Percentiles rank a stretch among this genome's conserved stretches.
Conservation (phyloP, 2,329 filamentous ascomycete genomes). For the Verticillium tricorpus region DNA sequence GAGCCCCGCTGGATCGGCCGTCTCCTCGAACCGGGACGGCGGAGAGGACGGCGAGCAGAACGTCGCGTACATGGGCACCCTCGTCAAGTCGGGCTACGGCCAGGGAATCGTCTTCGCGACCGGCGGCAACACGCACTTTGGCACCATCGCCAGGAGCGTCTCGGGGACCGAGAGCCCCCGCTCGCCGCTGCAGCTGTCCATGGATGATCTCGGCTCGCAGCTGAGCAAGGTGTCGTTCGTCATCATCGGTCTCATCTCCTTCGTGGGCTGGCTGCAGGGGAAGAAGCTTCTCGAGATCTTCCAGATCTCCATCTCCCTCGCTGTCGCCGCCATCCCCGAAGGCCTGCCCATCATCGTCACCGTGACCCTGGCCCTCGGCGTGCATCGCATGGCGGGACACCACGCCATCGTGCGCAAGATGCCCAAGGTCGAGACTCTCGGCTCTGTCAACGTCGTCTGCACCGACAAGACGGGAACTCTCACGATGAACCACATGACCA, state of each 20-base stretch:
- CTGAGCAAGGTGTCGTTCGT: slow-evolving; percentile 95
- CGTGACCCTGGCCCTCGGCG: slow-evolving; percentile 89
- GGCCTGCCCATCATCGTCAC: slow-evolving; percentile 97
- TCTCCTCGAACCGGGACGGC: slow-evolving; percentile 58
- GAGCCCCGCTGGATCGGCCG: slow-evolving; percentile 29
- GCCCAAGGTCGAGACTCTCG: slow-evolving; percentile 94
- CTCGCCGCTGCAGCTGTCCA: slow-evolving; percentile 89
- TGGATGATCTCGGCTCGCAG: slow-evolving; percentile 96
- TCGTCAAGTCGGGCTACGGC: slow-evolving; percentile 91
- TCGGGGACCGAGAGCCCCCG: slow-evolving; percentile 93
- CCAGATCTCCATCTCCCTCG: slow-evolving; percentile 93
- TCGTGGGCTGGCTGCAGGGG: slow-evolving; percentile 86
- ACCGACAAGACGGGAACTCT: slow-evolving; percentile 96
- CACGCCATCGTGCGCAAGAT: slow-evolving; percentile 94
- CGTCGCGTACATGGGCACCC: slow-evolving; percentile 96
- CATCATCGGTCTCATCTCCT: slow-evolving; percentile 87
- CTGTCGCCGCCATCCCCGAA: slow-evolving; percentile 93
- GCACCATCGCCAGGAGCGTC: slow-evolving; percentile 89
- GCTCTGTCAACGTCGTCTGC: slow-evolving; percentile 99
- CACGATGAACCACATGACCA: slow-evolving; percentile 98
- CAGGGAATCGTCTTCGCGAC: slow-evolving; percentile 98
- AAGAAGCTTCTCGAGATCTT: slow-evolving; percentile 92
- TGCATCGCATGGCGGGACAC: slow-evolving; percentile 91
- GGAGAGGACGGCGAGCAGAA: slow-evolving; percentile 75
- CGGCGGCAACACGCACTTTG: slow-evolving; percentile 89